These are phyloP conservation scores for Simplicillium sp. DNA, from an alignment of 2,329 filamentous ascomycete species.

Conservation along the genomic window DNA sequence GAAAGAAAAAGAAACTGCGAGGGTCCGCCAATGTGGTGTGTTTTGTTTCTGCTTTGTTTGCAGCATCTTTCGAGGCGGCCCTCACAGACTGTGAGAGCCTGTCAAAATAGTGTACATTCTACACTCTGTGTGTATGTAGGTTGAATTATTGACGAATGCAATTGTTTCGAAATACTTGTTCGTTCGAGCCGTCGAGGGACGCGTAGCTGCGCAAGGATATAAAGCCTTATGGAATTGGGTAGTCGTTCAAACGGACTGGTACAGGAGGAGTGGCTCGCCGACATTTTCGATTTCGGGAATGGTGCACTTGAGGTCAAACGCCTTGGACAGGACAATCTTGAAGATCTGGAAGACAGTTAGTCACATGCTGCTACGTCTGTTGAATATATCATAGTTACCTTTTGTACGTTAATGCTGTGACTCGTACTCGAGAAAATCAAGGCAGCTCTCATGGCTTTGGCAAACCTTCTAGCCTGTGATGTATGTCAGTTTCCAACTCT, in stretches of 20 bases:
- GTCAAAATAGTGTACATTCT: too few species aligned
- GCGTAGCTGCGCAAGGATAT: too few species aligned
- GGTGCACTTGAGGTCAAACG: slow-evolving; percentile 96
- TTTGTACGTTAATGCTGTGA: slow-evolving; percentile 99
- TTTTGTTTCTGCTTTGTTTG: too few species aligned
- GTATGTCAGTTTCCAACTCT: slow-evolving; percentile 5
- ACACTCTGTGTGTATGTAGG: too few species aligned
- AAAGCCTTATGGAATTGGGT: neutral
- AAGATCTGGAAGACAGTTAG: slow-evolving; percentile 61
- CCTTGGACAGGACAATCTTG: slow-evolving; percentile 98
- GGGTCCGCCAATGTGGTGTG: too few species aligned
- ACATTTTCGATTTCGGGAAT: slow-evolving; percentile 98
- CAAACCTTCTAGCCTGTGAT: slow-evolving; percentile 80
- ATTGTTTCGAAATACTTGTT: neutral
- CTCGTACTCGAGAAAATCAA: slow-evolving; percentile 98
- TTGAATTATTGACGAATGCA: neutral
- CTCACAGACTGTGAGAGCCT: too few species aligned
- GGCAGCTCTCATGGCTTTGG: slow-evolving; percentile 95
- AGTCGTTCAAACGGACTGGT: slow-evolving; percentile 48
- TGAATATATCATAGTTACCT: slow-evolving; percentile 41
- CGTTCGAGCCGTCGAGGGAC: too few species aligned
- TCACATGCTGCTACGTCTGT: slow-evolving; percentile 4
- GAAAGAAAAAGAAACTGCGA: too few species aligned
- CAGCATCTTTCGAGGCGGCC: too few species aligned
- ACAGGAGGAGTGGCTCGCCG: slow-evolving; percentile 88